phyloP scores from a whole-genome alignment of 768 basidiomycete genomes.

The Psilocybe subaeruginosa region DNA sequence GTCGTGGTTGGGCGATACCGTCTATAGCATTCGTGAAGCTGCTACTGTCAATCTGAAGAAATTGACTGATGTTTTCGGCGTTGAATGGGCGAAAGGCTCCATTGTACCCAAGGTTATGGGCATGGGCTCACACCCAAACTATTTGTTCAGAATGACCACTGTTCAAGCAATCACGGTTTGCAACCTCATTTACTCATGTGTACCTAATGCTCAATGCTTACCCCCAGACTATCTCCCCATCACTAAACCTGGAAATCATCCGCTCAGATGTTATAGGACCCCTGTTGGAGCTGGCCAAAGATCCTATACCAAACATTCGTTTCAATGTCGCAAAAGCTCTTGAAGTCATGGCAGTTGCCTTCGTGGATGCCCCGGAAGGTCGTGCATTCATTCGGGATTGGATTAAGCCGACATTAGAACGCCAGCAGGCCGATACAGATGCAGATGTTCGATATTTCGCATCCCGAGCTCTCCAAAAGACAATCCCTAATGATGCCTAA shows the following conservation, averaged over 20 bases:
- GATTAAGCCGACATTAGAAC: slow-evolving; percentile 83
- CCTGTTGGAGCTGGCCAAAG: slow-evolving; percentile 78
- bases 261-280: slow-evolving; percentile 83
- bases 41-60: slow-evolving; percentile 97
- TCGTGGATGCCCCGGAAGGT: slow-evolving; percentile 68
- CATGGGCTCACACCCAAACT: slow-evolving; percentile 97
- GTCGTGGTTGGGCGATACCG: slow-evolving; percentile 98
- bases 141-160: slow-evolving; percentile 97
- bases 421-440: slow-evolving; percentile 86
- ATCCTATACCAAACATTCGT: slow-evolving; percentile 98
- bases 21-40: slow-evolving; percentile 98
- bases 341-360: slow-evolving; percentile 81
- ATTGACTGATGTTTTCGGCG: slow-evolving; percentile 96
- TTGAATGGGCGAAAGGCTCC: slow-evolving; percentile 92
- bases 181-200: not conserved
- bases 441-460: slow-evolving; percentile 98
- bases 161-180: slow-evolving; percentile 95
- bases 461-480: slow-evolving; percentile 72
- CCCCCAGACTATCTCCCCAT: slow-evolving; percentile 90
- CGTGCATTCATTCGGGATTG: slow-evolving; percentile 71
- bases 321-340: slow-evolving; percentile 98
- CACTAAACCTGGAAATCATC: slow-evolving; percentile 83
- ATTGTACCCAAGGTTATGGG: slow-evolving; percentile 97
- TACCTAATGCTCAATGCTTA: not conserved
- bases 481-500: slow-evolving; percentile 21